These are phyloP conservation scores for Agrostemma githago DNA, from an alignment of 148 eudicot species.

Conservation along the genomic window DNA sequence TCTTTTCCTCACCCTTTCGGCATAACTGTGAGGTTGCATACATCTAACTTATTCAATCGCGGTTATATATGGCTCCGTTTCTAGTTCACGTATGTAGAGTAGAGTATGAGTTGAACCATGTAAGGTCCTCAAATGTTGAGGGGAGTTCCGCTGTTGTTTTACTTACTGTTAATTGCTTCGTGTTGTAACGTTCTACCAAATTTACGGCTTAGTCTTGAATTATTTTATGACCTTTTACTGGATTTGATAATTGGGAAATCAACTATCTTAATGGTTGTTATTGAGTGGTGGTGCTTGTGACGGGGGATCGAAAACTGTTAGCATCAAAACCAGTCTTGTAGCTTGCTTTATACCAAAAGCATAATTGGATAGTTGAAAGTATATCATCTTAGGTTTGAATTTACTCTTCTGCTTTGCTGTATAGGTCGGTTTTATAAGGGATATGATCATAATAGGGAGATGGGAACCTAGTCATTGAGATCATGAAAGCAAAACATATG, in stretches of 20 bases:
- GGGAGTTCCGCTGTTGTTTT: neutral
- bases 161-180: neutral
- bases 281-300: neutral
- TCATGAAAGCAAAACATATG: neutral
- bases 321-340: neutral
- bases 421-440: neutral
- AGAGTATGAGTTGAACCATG: neutral
- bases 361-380: neutral
- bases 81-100: neutral
- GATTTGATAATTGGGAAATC: neutral
- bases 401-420: constrained; percentile 1
- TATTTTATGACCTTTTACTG: neutral
- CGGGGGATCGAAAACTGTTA: neutral
- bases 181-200: neutral
- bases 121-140: neutral
- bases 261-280: neutral
- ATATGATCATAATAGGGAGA: neutral
- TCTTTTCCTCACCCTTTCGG: neutral
- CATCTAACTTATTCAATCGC: neutral
- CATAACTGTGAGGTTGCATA: neutral
- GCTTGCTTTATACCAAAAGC: neutral
- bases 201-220: neutral
- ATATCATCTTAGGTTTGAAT: neutral
- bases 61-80: neutral
- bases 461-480: neutral